A percentile compares a stretch with the other conserved stretches of the same genome.
Evolutionary conservation across 2,329 filamentous ascomycete species (phyloP).

Genomic region (Capronia epimyces): DNA sequence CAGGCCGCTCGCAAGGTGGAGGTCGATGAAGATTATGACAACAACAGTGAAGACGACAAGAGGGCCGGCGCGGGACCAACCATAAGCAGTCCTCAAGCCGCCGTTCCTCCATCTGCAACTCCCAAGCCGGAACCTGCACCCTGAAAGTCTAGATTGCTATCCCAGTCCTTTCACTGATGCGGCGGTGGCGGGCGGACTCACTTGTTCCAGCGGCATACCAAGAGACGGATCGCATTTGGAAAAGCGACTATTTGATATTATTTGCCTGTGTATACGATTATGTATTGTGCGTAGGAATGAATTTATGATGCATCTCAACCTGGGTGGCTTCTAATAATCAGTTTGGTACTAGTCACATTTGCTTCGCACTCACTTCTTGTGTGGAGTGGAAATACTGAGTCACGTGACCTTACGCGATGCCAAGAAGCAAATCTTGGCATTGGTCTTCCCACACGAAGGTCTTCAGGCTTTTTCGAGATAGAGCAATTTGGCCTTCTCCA

Average conservation of each 20-base stretch:
- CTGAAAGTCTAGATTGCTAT: not conserved
- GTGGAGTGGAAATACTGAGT: not conserved
- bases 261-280: slow-evolving; percentile 1
- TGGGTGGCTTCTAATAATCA: not conserved
- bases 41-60: slow-evolving; percentile 81
- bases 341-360: too few species aligned
- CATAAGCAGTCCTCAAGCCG: slow-evolving; percentile 19
- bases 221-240: slow-evolving; percentile 1
- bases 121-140: slow-evolving; percentile 21
- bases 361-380: too few species aligned
- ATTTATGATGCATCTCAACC: not conserved
- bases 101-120: slow-evolving; percentile 12
- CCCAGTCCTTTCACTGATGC: not conserved
- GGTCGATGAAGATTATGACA: slow-evolving; percentile 95
- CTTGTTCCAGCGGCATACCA: not conserved
- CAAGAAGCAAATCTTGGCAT: slow-evolving; percentile 8
- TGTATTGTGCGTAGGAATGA: slow-evolving; percentile 5
- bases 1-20: slow-evolving; percentile 93
- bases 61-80: slow-evolving; percentile 28
- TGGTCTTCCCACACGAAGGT: not conserved
- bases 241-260: not conserved
- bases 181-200: not conserved
- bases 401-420: not conserved
- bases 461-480: slow-evolving; percentile 1
- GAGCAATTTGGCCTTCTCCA: not conserved